Evolutionary conservation across 371 early-diverging fungal genomes (phyloP).

Genomic region (Nosema muscidifuracis): DNA sequence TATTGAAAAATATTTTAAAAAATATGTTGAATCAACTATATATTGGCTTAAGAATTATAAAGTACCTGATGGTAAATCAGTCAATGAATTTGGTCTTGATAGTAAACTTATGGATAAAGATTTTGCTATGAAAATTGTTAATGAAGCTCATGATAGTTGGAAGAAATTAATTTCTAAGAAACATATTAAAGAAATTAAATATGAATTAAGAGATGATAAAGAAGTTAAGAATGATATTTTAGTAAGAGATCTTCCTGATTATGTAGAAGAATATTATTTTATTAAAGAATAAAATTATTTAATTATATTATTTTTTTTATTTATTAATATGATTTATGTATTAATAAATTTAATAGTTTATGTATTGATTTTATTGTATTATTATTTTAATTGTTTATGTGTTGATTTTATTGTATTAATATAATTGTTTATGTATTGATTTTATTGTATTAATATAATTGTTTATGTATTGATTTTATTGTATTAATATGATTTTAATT

Average conservation of each 20-base stretch:
- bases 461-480: too few relatives aligned
- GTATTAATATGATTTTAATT: too few relatives aligned
- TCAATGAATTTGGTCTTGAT: slow-evolving; percentile 89
- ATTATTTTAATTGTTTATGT: too few relatives aligned
- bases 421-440: too few relatives aligned
- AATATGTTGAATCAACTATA: slow-evolving; percentile 80
- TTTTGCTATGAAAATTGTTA: slow-evolving; percentile 77
- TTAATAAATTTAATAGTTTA: not conserved
- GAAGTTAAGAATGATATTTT: not conserved
- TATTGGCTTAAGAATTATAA: slow-evolving; percentile 99
- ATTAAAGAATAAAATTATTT: not conserved
- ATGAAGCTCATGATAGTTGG: slow-evolving; percentile 89
- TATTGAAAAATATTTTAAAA: slow-evolving; percentile 83
- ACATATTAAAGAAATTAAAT: slow-evolving; percentile 14
- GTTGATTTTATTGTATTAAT: too few relatives aligned
- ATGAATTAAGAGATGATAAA: not conserved
- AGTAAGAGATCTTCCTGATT: not conserved
- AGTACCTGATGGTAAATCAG: slow-evolving; percentile 94
- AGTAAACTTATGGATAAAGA: slow-evolving; percentile 76
- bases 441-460: too few relatives aligned
- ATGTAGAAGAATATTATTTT: not conserved
- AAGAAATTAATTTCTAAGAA: not conserved
- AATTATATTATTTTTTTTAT: not conserved
- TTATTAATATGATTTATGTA: too few relatives aligned
- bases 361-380: too few relatives aligned